These are phyloP conservation scores for Termitomyces sp. DNA, from an alignment of 768 basidiomycete genomes.

Conservation along the genomic window DNA sequence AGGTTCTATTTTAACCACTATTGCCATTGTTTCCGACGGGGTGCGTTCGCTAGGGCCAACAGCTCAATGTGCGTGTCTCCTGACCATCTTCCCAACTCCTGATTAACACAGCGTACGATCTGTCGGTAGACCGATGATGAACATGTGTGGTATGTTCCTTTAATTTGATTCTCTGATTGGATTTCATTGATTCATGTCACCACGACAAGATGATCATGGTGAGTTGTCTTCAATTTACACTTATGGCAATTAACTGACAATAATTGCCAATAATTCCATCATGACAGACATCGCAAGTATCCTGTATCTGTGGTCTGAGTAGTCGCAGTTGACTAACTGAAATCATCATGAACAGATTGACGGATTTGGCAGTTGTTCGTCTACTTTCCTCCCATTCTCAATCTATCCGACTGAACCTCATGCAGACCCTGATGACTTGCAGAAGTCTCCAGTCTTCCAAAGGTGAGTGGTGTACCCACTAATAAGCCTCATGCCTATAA, in stretches of 20 bases:
- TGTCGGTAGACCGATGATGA: constrained; percentile 70
- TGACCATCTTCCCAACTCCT: constrained; percentile 1
- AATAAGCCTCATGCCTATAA: not conserved
- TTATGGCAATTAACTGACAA: constrained; percentile 6
- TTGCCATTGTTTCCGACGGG: constrained; percentile 80
- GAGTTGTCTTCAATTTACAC: constrained; percentile 22
- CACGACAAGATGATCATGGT: constrained; percentile 76
- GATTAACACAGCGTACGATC: constrained; percentile 6
- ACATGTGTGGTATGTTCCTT: constrained; percentile 68
- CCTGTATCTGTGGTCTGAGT: constrained; percentile 14
- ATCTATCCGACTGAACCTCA: not conserved
- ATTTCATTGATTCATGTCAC: not conserved
- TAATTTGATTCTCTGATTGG: not conserved
- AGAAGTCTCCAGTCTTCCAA: constrained; percentile 69
- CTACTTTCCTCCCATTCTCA: not conserved
- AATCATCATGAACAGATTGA: constrained; percentile 52
- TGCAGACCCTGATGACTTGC: constrained; percentile 79
- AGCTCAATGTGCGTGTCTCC: constrained; percentile 71
- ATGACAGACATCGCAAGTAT: constrained; percentile 23
- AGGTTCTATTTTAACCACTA: constrained; percentile 92
- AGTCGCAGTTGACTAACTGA: not conserved
- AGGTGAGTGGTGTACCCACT: constrained; percentile 40
- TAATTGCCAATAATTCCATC: not conserved
- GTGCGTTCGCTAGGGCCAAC: constrained; percentile 90
- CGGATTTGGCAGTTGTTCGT: constrained; percentile 80